Percentiles rank a stretch among this genome's conserved stretches.
Conservation (phyloP, 2,329 filamentous ascomycete genomes). For the Acrocalymma vagum region DNA sequence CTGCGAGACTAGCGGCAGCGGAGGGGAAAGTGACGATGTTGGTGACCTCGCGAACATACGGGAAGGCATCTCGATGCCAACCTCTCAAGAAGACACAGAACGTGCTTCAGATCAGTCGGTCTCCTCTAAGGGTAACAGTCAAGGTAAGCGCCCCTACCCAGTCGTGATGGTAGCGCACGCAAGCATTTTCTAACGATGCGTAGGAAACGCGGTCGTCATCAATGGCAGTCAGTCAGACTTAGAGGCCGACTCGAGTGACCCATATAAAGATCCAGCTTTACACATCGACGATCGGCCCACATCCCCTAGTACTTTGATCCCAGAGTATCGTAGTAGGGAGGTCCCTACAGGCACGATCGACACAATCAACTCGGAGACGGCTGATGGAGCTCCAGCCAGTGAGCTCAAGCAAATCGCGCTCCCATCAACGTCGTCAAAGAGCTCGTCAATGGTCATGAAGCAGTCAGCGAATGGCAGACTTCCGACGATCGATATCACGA, state of each 20-base stretch:
- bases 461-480: background rate
- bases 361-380: too few relatives aligned
- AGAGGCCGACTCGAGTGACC: constrained; percentile 12
- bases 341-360: too few relatives aligned
- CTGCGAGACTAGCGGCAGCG: constrained; percentile 11
- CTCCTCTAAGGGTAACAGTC: constrained; percentile 12
- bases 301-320: constrained; percentile 8
- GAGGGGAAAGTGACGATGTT: constrained; percentile 10
- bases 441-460: constrained; percentile 10
- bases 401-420: constrained; percentile 4
- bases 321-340: constrained; percentile 9
- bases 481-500: constrained; percentile 10
- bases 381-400: constrained; percentile 16
- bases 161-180: constrained; percentile 9
- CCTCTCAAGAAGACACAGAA: constrained; percentile 7
- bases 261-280: constrained; percentile 9
- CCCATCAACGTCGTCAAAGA: constrained; percentile 12
- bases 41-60: constrained; percentile 7
- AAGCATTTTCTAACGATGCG: constrained; percentile 20
- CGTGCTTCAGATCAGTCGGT: constrained; percentile 13
- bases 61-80: constrained; percentile 7
- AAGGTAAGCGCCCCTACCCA: constrained; percentile 16
- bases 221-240: constrained; percentile 11
- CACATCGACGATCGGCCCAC: constrained; percentile 11
- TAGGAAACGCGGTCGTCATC: constrained; percentile 19